Evolutionary conservation across 2,329 filamentous ascomycete genomes (phyloP).

Genomic region (Fusarium subtropicale): DNA sequence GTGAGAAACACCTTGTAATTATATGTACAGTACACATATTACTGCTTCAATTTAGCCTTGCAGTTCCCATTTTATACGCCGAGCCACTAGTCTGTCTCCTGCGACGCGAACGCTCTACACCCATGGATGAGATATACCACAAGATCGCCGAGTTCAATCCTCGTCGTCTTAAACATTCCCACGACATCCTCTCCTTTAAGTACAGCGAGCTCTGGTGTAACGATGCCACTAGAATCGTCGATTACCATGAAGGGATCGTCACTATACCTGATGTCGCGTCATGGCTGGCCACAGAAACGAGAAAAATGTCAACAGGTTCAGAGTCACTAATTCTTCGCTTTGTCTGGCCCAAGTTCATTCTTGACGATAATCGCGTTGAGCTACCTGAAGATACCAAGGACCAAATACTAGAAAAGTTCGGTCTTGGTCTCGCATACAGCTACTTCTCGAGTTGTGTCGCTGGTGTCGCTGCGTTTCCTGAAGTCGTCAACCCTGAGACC

Average conservation of each 20-base stretch:
- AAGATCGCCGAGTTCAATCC: constrained; percentile 47
- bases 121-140: constrained; percentile 51
- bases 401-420: constrained; percentile 46
- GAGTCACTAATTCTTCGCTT: constrained; percentile 49
- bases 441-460: constrained; percentile 53
- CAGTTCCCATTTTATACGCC: background rate
- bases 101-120: constrained; percentile 2
- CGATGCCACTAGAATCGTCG: constrained; percentile 35
- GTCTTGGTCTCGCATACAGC: constrained; percentile 47
- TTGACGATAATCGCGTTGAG: constrained; percentile 41
- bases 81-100: background rate
- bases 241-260: constrained; percentile 15
- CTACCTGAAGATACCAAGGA: constrained; percentile 40
- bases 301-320: constrained; percentile 4
- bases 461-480: constrained; percentile 48
- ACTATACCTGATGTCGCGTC: constrained; percentile 13
- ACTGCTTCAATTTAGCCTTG: background rate
- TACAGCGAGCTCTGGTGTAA: constrained; percentile 49
- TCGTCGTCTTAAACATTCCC: constrained; percentile 30
- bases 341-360: constrained; percentile 45
- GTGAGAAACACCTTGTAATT: background rate
- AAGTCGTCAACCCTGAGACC: background rate
- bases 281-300: constrained; percentile 45
- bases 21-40: background rate
- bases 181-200: constrained; percentile 39